Conservation (phyloP, 306 rosid species). For the Cucumis melo region DNA sequence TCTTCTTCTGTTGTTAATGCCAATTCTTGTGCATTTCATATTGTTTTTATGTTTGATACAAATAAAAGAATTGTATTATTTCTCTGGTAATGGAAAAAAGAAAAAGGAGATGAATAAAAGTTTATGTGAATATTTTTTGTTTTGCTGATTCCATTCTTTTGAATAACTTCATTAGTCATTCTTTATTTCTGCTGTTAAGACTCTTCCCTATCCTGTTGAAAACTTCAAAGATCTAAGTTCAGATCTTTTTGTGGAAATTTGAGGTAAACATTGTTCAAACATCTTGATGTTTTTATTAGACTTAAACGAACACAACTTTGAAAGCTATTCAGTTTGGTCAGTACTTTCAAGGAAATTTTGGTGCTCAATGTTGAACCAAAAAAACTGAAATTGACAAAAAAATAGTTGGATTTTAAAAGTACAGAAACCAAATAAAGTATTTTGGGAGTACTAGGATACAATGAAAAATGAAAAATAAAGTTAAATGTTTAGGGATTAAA, state of each 20-base stretch:
- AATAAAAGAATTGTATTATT: neutral
- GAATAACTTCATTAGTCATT: neutral
- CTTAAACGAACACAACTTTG: too few relatives aligned
- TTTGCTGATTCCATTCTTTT: neutral
- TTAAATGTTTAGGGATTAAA: too few relatives aligned
- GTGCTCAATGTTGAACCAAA: too few relatives aligned
- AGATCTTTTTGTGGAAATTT: neutral
- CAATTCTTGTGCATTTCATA: neutral
- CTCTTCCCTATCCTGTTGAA: neutral
- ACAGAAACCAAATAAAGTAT: too few relatives aligned
- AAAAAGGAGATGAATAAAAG: neutral
- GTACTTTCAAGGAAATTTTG: too few relatives aligned
- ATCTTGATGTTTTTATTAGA: neutral
- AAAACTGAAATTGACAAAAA: too few relatives aligned
- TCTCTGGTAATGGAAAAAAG: neutral
- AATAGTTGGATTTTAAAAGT: too few relatives aligned
- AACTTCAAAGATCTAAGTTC: neutral
- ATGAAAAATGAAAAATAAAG: too few relatives aligned
- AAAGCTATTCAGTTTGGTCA: too few relatives aligned
- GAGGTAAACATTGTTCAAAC: neutral
- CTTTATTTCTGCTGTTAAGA: neutral
- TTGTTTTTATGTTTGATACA: neutral
- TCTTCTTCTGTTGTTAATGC: neutral
- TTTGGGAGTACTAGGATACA: too few relatives aligned
- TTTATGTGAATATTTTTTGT: neutral